These are phyloP conservation scores for Silene latifolia DNA, from an alignment of 148 eudicot genomes.

Conservation along the genomic window DNA sequence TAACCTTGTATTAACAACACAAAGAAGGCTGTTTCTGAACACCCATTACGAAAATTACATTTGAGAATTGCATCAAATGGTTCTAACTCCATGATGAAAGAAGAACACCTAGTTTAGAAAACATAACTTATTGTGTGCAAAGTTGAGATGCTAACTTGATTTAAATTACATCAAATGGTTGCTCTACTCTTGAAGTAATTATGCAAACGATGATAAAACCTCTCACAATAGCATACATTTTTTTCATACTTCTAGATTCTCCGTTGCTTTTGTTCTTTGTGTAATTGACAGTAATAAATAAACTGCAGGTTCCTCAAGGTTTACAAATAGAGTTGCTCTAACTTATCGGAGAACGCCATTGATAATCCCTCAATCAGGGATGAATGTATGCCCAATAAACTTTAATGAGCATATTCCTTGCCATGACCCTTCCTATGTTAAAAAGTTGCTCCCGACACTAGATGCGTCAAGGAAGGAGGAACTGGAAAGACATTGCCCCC, in stretches of 20 bases:
- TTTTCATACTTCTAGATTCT: neutral
- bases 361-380: conserved; percentile 59
- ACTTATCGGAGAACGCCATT: conserved; percentile 56
- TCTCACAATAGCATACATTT: no score
- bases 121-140: neutral
- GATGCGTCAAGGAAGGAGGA: conserved; percentile 78
- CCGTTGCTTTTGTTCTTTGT: neutral
- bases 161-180: neutral
- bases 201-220: neutral
- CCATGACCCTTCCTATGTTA: conserved; percentile 72
- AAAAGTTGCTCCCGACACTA: conserved; percentile 58
- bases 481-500: conserved; percentile 90
- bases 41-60: neutral
- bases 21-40: neutral
- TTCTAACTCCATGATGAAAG: neutral
- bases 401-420: conserved; percentile 89
- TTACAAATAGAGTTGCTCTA: conserved; percentile 58
- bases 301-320: conserved; percentile 47
- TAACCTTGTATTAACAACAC: neutral
- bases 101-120: neutral
- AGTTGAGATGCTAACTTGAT: neutral
- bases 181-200: neutral
- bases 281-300: conserved; percentile 4
- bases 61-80: neutral
- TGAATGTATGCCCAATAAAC: conserved; percentile 72